Evolutionary conservation across 2,329 filamentous ascomycete genomes (phyloP).

Genomic region (Amylocarpus encephaloides): DNA sequence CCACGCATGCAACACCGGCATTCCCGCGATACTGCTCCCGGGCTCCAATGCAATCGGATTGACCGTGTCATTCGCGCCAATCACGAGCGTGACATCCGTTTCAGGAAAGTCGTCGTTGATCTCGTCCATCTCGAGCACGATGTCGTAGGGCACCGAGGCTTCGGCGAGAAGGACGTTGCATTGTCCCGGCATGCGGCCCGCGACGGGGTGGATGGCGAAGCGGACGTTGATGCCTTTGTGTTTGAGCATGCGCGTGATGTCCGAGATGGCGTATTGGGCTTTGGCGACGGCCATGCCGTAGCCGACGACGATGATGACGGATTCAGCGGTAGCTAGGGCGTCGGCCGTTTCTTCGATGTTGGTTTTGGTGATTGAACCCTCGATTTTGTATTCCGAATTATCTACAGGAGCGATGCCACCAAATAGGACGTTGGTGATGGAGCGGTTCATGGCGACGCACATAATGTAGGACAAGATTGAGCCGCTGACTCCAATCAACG

Average conservation of each 20-base stretch:
- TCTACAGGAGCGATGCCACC: conserved; percentile 66
- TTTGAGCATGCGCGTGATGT: conserved; percentile 71
- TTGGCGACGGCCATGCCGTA: conserved; percentile 95
- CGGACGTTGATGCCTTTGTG: conserved; percentile 72
- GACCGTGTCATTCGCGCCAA: conserved; percentile 88
- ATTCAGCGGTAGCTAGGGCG: conserved; percentile 67
- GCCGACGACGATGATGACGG: conserved; percentile 75
- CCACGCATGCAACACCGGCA: conserved; percentile 89
- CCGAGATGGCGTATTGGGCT: conserved; percentile 83
- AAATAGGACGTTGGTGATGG: conserved; percentile 82
- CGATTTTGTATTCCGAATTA: conserved; percentile 63
- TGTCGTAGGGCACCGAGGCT: conserved; percentile 82
- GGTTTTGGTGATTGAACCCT: conserved; percentile 72
- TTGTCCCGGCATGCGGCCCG: conserved; percentile 87
- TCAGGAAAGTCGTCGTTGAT: conserved; percentile 88
- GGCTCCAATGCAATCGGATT: conserved; percentile 84
- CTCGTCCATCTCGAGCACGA: conserved; percentile 92
- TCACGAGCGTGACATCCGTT: conserved; percentile 81
- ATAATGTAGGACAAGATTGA: conserved; percentile 83
- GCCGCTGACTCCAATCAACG: conserved; percentile 80
- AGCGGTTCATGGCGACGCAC: conserved; percentile 87
- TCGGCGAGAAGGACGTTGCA: conserved; percentile 88
- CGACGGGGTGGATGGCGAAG: conserved; percentile 86
- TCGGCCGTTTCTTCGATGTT: conserved; percentile 77
- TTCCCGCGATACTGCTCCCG: conserved; percentile 78